phyloP scores from a whole-genome alignment of 129 eudicot species.

The Lactuca sativa region DNA sequence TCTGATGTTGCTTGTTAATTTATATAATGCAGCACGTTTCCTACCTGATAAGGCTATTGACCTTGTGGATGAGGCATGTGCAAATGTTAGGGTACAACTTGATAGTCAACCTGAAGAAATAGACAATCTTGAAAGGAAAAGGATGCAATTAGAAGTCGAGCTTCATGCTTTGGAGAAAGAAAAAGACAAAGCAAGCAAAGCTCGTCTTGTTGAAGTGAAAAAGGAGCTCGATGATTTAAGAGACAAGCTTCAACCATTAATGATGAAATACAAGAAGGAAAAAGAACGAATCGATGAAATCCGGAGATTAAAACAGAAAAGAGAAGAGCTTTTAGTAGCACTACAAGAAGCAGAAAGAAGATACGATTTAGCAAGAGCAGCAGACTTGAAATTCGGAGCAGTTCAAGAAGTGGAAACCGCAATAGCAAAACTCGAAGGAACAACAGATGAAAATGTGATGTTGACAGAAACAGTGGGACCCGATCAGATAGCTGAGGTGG shows the following conservation, averaged over 20 bases:
- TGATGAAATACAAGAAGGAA: conserved; percentile 85
- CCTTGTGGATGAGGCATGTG: conserved; percentile 92
- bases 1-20: not conserved
- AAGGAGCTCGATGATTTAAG: conserved; percentile 77
- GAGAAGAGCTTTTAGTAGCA: conserved; percentile 72
- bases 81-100: conserved; percentile 92
- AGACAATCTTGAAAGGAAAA: conserved; percentile 86
- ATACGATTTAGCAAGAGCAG: conserved; percentile 81
- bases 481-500: conserved; percentile 94
- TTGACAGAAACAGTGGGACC: conserved; percentile 93
- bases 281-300: conserved; percentile 87
- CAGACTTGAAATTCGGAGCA: conserved; percentile 87
- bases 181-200: conserved; percentile 93
- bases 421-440: conserved; percentile 64
- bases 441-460: conserved; percentile 56
- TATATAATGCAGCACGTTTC: conserved; percentile 53
- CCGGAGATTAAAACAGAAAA: conserved; percentile 67
- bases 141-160: conserved; percentile 87
- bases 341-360: conserved; percentile 89
- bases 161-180: conserved; percentile 98
- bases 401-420: conserved; percentile 86
- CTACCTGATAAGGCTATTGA: conserved; percentile 98
- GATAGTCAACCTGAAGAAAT: conserved; percentile 99
- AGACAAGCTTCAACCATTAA: conserved; percentile 80
- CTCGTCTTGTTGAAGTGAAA: conserved; percentile 77